phyloP scores from a whole-genome alignment of 2,329 filamentous ascomycete genomes.

The Parafenestella ontariensis region DNA sequence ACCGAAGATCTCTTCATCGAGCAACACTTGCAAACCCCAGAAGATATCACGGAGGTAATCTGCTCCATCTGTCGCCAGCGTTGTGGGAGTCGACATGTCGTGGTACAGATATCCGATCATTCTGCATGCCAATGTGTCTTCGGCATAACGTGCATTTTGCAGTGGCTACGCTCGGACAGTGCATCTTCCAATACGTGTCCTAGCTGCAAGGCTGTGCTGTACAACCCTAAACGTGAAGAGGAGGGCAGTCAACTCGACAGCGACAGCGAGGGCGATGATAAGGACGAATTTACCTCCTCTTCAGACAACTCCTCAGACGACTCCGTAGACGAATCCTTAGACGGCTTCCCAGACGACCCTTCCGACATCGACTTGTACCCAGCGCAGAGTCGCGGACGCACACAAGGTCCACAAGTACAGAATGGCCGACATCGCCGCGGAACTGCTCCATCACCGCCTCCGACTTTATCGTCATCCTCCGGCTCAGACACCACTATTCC shows the following conservation, averaged over 20 bases:
- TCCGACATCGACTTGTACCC: not conserved
- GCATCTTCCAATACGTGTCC: not conserved
- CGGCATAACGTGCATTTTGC: not conserved
- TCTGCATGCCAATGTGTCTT: slow-evolving; percentile 5
- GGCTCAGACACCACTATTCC: not conserved
- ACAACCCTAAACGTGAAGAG: not conserved
- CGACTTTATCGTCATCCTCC: not conserved
- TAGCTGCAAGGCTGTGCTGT: slow-evolving; percentile 2
- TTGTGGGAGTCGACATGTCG: not conserved
- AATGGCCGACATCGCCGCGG: not conserved
- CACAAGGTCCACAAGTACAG: not conserved
- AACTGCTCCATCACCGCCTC: not conserved
- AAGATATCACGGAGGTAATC: not conserved
- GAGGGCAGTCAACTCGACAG: not conserved
- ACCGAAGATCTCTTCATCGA: not conserved
- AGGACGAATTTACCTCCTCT: too few relatives aligned
- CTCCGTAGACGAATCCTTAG: too few relatives aligned
- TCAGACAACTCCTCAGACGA: too few relatives aligned
- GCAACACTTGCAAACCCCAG: not conserved
- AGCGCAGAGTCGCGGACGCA: not conserved
- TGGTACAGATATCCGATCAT: slow-evolving; percentile 1
- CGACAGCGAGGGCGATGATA: not conserved
- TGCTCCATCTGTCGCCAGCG: slow-evolving; percentile 1
- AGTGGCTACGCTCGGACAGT: not conserved
- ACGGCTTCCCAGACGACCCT: too few relatives aligned